Base-by-base conservation (phyloP, 768 basidiomycete genomes). In the Podaxis pistillaris region DNA sequence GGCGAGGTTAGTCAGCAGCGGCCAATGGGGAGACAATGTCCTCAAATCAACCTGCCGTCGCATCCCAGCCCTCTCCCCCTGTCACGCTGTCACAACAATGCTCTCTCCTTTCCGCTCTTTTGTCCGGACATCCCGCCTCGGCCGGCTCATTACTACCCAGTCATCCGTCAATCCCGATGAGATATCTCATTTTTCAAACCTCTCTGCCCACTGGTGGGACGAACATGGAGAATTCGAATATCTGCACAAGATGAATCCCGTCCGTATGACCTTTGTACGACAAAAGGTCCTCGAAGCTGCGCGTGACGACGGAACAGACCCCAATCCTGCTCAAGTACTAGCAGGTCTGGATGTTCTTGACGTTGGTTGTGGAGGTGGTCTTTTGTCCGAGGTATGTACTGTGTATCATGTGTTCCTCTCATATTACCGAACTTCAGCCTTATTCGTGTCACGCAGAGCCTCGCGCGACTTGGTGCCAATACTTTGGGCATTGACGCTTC, bases 141-240 rank as follows among this genome's bases (percentile, higher is more conserved):
- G 54, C 40, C 61, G 65, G 24, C 49, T 40, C 22, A 22, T 62
- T 11, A 5, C 61, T 7, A 62, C 54, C 37, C 38, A 37, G 8
- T 52, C 59, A 11, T 81, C 88, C 1, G 82, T 94, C 68, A 95
- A 96, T 71, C 71, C 81, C 0, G 82, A 80, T 58, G 96, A 98
- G 74, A 90, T 97, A 41, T 87, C 90, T 0, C 92, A 93, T 73
- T 97, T 98, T 73, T 93, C 95, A 2, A 81, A 83, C 28, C 86
- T 97, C 4, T 93, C 94, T 1, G 87, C 90, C n/a, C 81, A 87
- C 69, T 98, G 96, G 96, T 98, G 96, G 95, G 88, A 96, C 74
- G 93, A 96, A 70, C 84, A 81, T 19, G 96, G 96, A 67, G 96
- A 98, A 73, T 96, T 96, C 71, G 81, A 78, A 2, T 77, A 94